Conservation (phyloP, 2,329 filamentous ascomycete genomes). For the Acephala macrosclerotiorum region DNA sequence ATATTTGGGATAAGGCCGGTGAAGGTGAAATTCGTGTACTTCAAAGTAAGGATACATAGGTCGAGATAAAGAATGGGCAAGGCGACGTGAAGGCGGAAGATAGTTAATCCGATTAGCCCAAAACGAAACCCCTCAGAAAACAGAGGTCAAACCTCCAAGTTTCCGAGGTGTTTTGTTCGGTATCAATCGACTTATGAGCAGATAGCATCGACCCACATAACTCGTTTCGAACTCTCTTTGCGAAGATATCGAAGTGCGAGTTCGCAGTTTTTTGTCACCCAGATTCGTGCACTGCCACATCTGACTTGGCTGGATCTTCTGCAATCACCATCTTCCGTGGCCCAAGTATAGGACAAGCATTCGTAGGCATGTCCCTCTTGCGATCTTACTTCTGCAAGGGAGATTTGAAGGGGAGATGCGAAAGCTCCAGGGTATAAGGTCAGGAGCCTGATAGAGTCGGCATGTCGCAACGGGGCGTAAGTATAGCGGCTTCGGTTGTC, state of each 20-base stretch:
- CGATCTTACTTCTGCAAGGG: not conserved
- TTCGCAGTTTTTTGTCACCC: not conserved
- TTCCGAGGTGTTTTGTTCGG: too few species aligned
- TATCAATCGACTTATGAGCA: too few species aligned
- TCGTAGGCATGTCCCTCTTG: not conserved
- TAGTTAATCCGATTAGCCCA: constrained; percentile 21
- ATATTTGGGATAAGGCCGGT: too few species aligned
- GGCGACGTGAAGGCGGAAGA: too few species aligned
- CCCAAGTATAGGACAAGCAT: not conserved
- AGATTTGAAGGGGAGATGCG: not conserved
- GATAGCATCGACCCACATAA: not conserved
- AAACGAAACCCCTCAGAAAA: too few species aligned
- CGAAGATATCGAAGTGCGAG: not conserved
- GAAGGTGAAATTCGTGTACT: too few species aligned
- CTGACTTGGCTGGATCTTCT: not conserved
- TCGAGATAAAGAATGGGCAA: too few species aligned
- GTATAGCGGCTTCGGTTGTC: too few species aligned
- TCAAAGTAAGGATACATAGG: too few species aligned
- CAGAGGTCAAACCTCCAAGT: too few species aligned
- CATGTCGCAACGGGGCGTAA: not conserved
- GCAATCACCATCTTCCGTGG: not conserved
- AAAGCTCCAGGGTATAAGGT: not conserved
- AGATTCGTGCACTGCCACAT: not conserved
- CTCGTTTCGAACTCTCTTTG: not conserved
- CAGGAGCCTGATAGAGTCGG: not conserved